Evolutionary conservation across 2,329 filamentous ascomycete genomes (phyloP).

Genomic region (Pestalotiopsis sp.): DNA sequence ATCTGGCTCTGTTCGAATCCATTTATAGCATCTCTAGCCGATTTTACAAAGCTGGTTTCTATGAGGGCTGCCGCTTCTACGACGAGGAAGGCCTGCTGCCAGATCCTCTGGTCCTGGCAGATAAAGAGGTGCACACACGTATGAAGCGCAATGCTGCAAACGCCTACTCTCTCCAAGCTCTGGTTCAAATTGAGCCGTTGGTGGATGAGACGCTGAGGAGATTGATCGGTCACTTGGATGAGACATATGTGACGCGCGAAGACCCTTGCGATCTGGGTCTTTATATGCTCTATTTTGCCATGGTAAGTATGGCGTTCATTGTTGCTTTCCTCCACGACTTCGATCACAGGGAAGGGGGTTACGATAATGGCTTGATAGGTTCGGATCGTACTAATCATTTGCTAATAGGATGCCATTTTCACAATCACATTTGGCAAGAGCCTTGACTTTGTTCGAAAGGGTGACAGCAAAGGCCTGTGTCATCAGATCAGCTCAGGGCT

Average conservation of each 20-base stretch:
- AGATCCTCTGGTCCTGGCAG: slow-evolving; percentile 14
- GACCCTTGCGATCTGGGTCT: slow-evolving; percentile 3
- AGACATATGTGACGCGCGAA: background rate
- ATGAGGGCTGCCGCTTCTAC: slow-evolving; percentile 13
- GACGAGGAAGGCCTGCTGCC: slow-evolving; percentile 17
- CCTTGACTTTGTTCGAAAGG: slow-evolving; percentile 4
- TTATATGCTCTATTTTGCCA: slow-evolving; percentile 11
- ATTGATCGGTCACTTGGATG: slow-evolving; percentile 8
- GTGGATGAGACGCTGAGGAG: slow-evolving; percentile 2
- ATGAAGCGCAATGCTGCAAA: slow-evolving; percentile 15
- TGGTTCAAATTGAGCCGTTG: slow-evolving; percentile 15
- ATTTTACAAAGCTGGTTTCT: slow-evolving; percentile 15
- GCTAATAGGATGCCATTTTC: slow-evolving; percentile 6
- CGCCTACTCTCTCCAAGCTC: slow-evolving; percentile 14
- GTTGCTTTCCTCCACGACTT: too few relatives aligned
- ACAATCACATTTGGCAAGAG: slow-evolving; percentile 8
- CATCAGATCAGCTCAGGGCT: slow-evolving; percentile 1
- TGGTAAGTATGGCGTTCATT: background rate
- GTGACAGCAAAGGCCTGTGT: slow-evolving; percentile 3
- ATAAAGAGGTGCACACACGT: slow-evolving; percentile 13
- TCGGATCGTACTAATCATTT: background rate
- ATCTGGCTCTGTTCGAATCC: background rate
- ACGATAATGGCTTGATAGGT: too few relatives aligned
- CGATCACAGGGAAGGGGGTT: too few relatives aligned
- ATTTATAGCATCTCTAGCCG: slow-evolving; percentile 11